Conservation (phyloP, 2,329 filamentous ascomycete species). For the Cladosporium sp. region DNA sequence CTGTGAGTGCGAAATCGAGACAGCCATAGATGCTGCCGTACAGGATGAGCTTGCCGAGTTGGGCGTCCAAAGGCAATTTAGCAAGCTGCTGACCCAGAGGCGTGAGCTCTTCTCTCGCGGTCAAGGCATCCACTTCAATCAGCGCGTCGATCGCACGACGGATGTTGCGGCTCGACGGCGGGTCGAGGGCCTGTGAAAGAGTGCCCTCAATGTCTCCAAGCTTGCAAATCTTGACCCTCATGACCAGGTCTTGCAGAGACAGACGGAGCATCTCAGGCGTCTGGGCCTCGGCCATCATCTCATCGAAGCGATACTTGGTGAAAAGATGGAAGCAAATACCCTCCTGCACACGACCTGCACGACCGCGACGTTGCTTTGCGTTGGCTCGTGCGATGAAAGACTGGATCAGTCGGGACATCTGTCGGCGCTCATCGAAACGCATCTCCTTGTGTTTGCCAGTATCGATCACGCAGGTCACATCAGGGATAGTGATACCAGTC, state of each 20-base stretch:
- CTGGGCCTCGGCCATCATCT: slow-evolving; percentile 79
- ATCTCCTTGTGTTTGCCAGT: slow-evolving; percentile 96
- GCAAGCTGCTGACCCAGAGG: slow-evolving; percentile 81
- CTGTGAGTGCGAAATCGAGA: slow-evolving; percentile 82
- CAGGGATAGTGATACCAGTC: slow-evolving; percentile 96
- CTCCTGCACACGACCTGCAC: slow-evolving; percentile 91
- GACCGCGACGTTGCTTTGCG: slow-evolving; percentile 86
- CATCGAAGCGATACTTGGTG: slow-evolving; percentile 81
- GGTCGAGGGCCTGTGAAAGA: slow-evolving; percentile 78
- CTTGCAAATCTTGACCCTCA: slow-evolving; percentile 96
- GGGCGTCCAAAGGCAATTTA: slow-evolving; percentile 84
- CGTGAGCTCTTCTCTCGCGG: slow-evolving; percentile 73
- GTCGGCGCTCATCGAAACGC: slow-evolving; percentile 88
- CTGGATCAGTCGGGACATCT: slow-evolving; percentile 84
- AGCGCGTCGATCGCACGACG: slow-evolving; percentile 86
- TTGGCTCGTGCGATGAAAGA: slow-evolving; percentile 94
- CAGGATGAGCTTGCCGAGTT: slow-evolving; percentile 87
- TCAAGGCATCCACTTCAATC: slow-evolving; percentile 86
- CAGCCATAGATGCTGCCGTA: slow-evolving; percentile 83
- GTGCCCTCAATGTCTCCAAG: slow-evolving; percentile 90
- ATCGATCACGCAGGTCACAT: slow-evolving; percentile 94
- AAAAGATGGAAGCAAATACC: slow-evolving; percentile 95
- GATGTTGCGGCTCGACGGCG: slow-evolving; percentile 87
- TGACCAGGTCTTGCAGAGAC: slow-evolving; percentile 88
- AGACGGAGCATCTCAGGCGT: slow-evolving; percentile 93